Evolutionary conservation across 2,329 filamentous ascomycete genomes (phyloP).

Genomic region (Alternaria conjuncta): DNA sequence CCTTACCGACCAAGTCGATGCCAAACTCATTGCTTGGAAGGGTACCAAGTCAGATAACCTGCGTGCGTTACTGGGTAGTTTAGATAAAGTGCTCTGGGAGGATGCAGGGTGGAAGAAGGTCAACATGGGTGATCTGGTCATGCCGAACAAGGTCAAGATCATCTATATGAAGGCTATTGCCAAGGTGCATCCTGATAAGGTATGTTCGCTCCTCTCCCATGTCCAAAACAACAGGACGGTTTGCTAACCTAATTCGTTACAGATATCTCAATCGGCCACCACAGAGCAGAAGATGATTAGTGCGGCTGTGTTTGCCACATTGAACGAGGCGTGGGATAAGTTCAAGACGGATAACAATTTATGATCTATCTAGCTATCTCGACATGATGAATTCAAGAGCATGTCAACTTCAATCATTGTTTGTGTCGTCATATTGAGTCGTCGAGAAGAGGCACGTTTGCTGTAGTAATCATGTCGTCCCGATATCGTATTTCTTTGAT

Average conservation of each 20-base stretch:
- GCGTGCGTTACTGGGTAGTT: conserved; percentile 81
- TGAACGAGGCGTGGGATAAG: conserved; percentile 74
- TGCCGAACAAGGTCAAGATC: conserved; percentile 95
- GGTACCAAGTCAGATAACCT: conserved; percentile 93
- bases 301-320: conserved; percentile 67
- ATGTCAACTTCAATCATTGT: not conserved
- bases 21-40: conserved; percentile 78
- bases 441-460: not conserved
- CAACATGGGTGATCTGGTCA: conserved; percentile 88
- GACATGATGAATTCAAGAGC: not conserved
- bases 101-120: conserved; percentile 96
- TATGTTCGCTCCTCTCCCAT: conserved; percentile 51
- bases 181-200: conserved; percentile 99
- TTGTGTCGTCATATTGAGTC: not conserved
- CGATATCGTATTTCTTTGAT: not conserved
- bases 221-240: not conserved
- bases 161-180: conserved; percentile 99
- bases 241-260: conserved; percentile 17
- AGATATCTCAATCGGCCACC: conserved; percentile 67
- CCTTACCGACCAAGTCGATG: conserved; percentile 84
- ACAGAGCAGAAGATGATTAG: conserved; percentile 73
- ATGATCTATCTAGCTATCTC: conserved; percentile 3
- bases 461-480: not conserved
- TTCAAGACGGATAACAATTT: conserved; percentile 66
- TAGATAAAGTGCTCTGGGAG: conserved; percentile 91